Evolutionary conservation across 108 stramenopile species (phyloP), one percentile per base, ranked within the genome.

Genomic region (Ochromonas danica): DNA sequence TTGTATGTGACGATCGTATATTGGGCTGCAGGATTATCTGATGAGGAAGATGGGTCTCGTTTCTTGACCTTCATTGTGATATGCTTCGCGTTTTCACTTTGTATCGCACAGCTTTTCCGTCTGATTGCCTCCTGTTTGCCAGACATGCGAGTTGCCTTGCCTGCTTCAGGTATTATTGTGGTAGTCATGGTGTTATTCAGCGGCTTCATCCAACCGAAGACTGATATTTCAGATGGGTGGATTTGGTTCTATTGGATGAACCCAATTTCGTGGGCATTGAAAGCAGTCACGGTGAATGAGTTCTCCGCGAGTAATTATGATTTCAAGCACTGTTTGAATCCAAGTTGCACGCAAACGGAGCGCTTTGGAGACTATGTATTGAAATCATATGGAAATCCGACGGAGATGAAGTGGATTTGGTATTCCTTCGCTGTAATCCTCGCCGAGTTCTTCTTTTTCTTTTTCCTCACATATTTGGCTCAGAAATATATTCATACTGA

Each of bases 131-230:
- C 63, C 35, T 27, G 65, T 40, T 40, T 85, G 79, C 85, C 83
- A 0, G 71, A 78, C 78, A 78, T 81, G 61, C 79, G 41, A 10
- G 40, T 42, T 10, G 88, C 88, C 0, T 83, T 86, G 77, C 81
- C 71, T 39, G 25, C 70, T 30, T 40, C 61, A 1, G 85, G 82
- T 22, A 22, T 85, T 27, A 61, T 63, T 40, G 33, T 86, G 77
- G 27, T 89, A 42, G 14, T 89, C 51, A 42, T 72, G 36, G 81
- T 89, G 25, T 81, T 89, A 0, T 89, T 89, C 67, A 72, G 77
- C 31, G 89, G 89, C 63, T 88, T 81, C 61, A 81, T 89, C 43
- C 41, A 3, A 78, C 71, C 71, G 35, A 81, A 71, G 30, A 83
- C 0, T 77, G 45, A 1, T 39, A 1, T 25, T 74, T 38, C 39